Conservation (phyloP, 306 rosid genomes). For the Hippophae rhamnoides region DNA sequence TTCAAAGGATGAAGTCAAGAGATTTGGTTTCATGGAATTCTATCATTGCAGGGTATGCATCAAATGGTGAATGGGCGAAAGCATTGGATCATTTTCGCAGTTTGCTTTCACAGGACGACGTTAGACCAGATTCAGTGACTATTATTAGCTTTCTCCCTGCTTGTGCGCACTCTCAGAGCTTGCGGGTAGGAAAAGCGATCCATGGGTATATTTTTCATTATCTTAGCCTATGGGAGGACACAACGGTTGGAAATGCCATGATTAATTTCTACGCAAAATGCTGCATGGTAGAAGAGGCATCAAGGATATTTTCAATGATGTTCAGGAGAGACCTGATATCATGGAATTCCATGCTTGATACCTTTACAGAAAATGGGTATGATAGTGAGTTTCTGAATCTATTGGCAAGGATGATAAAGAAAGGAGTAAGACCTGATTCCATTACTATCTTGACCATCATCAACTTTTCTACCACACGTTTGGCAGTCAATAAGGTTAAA, state of each 20-base stretch:
- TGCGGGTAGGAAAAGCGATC: conserved; percentile 51
- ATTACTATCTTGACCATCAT: conserved; percentile 52
- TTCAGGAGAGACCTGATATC: conserved; percentile 65
- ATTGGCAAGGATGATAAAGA: conserved; percentile 43
- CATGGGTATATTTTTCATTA: conserved; percentile 58
- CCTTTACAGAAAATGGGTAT: conserved; percentile 40
- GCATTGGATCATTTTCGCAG: conserved; percentile 48
- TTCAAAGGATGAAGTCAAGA: conserved; percentile 48
- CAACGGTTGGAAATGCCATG: conserved; percentile 63
- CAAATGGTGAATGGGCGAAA: conserved; percentile 61
- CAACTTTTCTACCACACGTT: conserved; percentile 42
- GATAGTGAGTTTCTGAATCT: conserved; percentile 35
- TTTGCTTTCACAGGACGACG: conserved; percentile 28
- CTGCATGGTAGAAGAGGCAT: conserved; percentile 36
- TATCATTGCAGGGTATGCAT: conserved; percentile 61
- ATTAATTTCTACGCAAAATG: conserved; percentile 72
- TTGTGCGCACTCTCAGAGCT: conserved; percentile 38
- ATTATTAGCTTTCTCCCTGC: conserved; percentile 70
- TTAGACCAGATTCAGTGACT: conserved; percentile 58
- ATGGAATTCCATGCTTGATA: conserved; percentile 83
- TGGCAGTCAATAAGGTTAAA: conserved; percentile 48
- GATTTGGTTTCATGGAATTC: conserved; percentile 95
- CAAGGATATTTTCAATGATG: conserved; percentile 42
- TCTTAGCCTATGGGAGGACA: conserved; percentile 35
- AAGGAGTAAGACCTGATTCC: conserved; percentile 48